Percentiles rank a stretch among this genome's conserved stretches.
These are phyloP conservation scores for Picochlorum sp. DNA, from an alignment of 139 green algal genomes.

Conservation along the genomic window DNA sequence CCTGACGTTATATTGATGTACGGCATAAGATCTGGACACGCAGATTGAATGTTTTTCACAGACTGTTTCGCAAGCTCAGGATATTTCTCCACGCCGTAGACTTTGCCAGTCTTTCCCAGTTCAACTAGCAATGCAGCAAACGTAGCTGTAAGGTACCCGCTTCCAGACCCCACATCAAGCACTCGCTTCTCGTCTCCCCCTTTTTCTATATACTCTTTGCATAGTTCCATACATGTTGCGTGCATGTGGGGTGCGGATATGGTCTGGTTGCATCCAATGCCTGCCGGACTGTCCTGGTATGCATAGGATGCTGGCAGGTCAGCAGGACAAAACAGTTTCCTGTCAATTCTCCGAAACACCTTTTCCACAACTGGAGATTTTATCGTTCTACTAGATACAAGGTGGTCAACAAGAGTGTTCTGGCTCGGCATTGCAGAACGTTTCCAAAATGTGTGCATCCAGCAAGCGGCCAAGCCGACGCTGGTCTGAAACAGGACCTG, in stretches of 20 bases:
- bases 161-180: conserved; percentile 80
- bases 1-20: conserved; percentile 8
- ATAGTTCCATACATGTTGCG: conserved; percentile 74
- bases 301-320: not conserved
- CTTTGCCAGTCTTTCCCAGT: conserved; percentile 2
- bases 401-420: not conserved
- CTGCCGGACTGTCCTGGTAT: conserved; percentile 17
- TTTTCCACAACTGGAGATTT: not conserved
- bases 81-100: conserved; percentile 21
- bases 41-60: not conserved
- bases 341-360: not conserved
- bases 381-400: not conserved
- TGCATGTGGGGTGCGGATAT: conserved; percentile 95
- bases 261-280: conserved; percentile 38
- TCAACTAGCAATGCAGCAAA: conserved; percentile 52
- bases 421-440: no score
- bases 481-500: no score
- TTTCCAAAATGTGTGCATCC: no score
- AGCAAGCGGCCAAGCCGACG: no score
- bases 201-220: conserved; percentile 45
- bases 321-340: not conserved
- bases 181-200: conserved; percentile 28
- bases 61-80: conserved; percentile 3
- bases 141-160: conserved; percentile 64
- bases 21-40: not conserved